Base-by-base conservation (phyloP, 2,329 filamentous ascomycete genomes). In the Fusarium torulosum region DNA sequence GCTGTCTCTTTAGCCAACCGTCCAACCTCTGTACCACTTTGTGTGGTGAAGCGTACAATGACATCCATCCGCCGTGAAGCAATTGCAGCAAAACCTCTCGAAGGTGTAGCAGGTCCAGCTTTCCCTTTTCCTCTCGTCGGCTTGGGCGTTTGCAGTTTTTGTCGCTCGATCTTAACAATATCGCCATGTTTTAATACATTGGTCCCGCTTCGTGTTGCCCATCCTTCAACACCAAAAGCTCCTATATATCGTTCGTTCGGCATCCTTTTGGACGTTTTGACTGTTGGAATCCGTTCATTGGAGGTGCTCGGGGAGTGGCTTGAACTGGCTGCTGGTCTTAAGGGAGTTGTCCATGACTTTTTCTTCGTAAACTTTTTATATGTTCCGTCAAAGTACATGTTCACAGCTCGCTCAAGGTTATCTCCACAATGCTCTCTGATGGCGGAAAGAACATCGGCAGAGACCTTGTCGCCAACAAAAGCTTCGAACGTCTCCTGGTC, bases 161-260 rank as follows among this genome's bases (percentile, higher is more conserved):
- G 89, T 42, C 96, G 89, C 79, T 98, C 95, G 43, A 99, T 97
- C 49, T 85, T 89, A 59, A 99, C 88, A n/a, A 80, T 72, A 68
- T 98, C 95, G 17, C 92, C 93, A 73, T 97, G 91, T 68, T 89
- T 91, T 25, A 99, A 75, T 7, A 97, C 76, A 37, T 87, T 88
- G 4, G 80, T 81, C 1, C 95, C 95, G 76, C 93, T 97, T 72
- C 90, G 88, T 5, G 95, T 98, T 7, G 93, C 90, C 96, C 96
- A 99, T 6, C 90, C 96, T 53, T 91, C 93, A 6, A 92, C 94
- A 10, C 96, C 96, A 78, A 98, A 96, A 0, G 94, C 93, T 19
- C 96, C 96, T 63, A 98, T 87, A 73, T 98, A 99, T 73, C 96
- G 80, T 33, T 74, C 77, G 4, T 76, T 73, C 0, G 83, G 80